A percentile compares a stretch with the other conserved stretches of the same genome.
Conservation (phyloP, 73 alveolate genomes). For the Loxodes magnus region DNA sequence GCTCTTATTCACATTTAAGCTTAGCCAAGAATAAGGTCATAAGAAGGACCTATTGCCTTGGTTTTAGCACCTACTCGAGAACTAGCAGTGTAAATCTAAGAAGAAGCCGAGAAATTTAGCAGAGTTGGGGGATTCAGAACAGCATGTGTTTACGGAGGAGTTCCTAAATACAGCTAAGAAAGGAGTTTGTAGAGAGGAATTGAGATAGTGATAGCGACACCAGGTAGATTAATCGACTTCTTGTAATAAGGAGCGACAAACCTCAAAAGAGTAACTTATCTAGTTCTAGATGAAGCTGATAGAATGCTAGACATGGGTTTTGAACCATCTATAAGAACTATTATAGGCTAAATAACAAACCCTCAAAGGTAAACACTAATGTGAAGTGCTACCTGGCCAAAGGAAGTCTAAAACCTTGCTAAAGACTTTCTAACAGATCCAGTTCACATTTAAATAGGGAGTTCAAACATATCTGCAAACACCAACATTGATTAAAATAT, state of each 20-base stretch:
- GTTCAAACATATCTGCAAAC: conserved; percentile 24
- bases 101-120: conserved; percentile 29
- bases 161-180: conserved; percentile 50
- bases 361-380: conserved; percentile 74
- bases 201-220: conserved; percentile 94
- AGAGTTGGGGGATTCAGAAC: conserved; percentile 37
- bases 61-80: conserved; percentile 95
- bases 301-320: conserved; percentile 91
- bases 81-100: conserved; percentile 65
- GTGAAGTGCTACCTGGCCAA: conserved; percentile 90
- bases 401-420: conserved; percentile 61
- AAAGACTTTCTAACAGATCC: conserved; percentile 45
- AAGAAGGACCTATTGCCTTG: conserved; percentile 90
- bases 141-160: conserved; percentile 92
- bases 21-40: conserved; percentile 52
- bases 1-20: conserved; percentile 82
- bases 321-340: conserved; percentile 51
- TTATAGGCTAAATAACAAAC: conserved; percentile 42
- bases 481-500: conserved; percentile 35
- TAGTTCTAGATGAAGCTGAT: conserved; percentile 94
- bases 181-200: conserved; percentile 60
- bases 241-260: conserved; percentile 70
- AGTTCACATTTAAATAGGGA: conserved; percentile 35
- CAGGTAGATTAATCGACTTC: conserved; percentile 95
- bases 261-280: conserved; percentile 68